A percentile compares a stretch with the other conserved stretches of the same genome.
phyloP scores from a whole-genome alignment of 208 protist species.

The Trichomonas gallinae region DNA sequence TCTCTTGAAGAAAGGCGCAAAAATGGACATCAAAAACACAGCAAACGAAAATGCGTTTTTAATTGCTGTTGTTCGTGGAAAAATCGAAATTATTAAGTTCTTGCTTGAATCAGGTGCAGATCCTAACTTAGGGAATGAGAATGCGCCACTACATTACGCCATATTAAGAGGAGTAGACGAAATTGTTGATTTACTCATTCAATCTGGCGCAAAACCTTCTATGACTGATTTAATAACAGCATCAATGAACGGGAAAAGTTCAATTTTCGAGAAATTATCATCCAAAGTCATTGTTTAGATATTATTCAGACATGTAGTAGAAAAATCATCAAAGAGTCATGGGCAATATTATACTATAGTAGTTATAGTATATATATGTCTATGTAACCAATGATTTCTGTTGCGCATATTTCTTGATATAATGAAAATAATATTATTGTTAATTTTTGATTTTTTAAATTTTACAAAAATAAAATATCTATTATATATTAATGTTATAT shows the following conservation, averaged over 20 bases:
- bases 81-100: neutral
- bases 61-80: neutral
- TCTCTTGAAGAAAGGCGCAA: neutral
- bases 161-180: neutral
- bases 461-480: too few relatives aligned
- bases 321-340: too few relatives aligned
- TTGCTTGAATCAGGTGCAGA: neutral
- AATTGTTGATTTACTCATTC: neutral
- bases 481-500: too few relatives aligned
- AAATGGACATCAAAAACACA: neutral
- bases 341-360: too few relatives aligned
- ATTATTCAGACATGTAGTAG: too few relatives aligned
- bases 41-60: neutral
- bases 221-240: neutral
- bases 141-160: neutral
- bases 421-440: too few relatives aligned
- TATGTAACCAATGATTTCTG: too few relatives aligned
- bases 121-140: neutral
- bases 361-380: too few relatives aligned
- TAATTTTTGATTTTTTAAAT: too few relatives aligned
- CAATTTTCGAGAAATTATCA: too few relatives aligned
- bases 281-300: too few relatives aligned
- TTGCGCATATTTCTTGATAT: too few relatives aligned
- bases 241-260: neutral
- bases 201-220: neutral